Conservation (phyloP, 768 basidiomycete genomes). For the Boletales sp. region DNA sequence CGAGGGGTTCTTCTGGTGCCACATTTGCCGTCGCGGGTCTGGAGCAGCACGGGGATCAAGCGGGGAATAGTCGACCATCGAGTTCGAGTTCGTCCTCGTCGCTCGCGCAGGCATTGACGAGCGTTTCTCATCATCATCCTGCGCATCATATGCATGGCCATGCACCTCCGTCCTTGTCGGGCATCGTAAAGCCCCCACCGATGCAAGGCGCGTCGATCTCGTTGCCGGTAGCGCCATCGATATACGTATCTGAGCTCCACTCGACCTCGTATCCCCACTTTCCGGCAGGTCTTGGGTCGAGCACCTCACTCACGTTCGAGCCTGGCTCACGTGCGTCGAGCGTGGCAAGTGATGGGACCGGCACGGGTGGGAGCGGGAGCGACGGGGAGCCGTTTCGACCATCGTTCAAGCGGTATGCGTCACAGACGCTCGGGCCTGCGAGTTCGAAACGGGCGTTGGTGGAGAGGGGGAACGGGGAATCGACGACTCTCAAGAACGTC, state of each 20-base stretch:
- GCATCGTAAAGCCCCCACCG: slow-evolving; percentile 22
- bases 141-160: not conserved
- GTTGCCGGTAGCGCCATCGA: slow-evolving; percentile 29
- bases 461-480: slow-evolving; percentile 20
- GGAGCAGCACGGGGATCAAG: slow-evolving; percentile 16
- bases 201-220: slow-evolving; percentile 31
- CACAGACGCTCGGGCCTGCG: slow-evolving; percentile 65
- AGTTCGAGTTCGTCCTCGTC: slow-evolving; percentile 37
- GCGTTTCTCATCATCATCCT: slow-evolving; percentile 5
- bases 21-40: not conserved
- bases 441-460: slow-evolving; percentile 52
- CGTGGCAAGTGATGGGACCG: slow-evolving; percentile 30
- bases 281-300: slow-evolving; percentile 6
- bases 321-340: slow-evolving; percentile 30
- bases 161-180: not conserved
- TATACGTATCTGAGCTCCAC: slow-evolving; percentile 12
- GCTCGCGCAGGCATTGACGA: slow-evolving; percentile 41
- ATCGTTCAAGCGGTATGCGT: slow-evolving; percentile 69
- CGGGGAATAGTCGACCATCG: slow-evolving; percentile 33
- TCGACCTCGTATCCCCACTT: not conserved
- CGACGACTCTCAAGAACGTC: slow-evolving; percentile 14
- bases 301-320: slow-evolving; percentile 15
- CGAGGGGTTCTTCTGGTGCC: not conserved
- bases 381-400: slow-evolving; percentile 43
- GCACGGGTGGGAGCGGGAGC: slow-evolving; percentile 29